A percentile compares a stretch with the other conserved stretches of the same genome.
Conservation (phyloP, 495 filamentous ascomycete species). For the Aspergillus hancockii region DNA sequence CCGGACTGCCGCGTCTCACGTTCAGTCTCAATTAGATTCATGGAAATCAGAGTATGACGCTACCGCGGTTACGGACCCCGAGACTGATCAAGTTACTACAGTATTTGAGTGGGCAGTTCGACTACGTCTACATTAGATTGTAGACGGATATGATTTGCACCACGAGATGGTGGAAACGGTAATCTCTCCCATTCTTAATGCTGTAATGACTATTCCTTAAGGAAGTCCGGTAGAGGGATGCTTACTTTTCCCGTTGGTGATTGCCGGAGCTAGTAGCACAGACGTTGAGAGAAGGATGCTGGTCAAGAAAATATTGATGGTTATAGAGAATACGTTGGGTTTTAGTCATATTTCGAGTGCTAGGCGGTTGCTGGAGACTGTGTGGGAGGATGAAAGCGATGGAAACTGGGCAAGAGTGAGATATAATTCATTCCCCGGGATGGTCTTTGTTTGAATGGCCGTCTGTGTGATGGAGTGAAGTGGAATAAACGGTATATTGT, state of each 20-base stretch:
- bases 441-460: conserved; percentile 23
- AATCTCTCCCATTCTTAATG: conserved; percentile 17
- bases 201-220: conserved; percentile 27
- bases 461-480: not conserved
- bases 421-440: conserved; percentile 30
- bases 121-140: conserved; percentile 31
- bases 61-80: conserved; percentile 1
- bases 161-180: conserved; percentile 25
- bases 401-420: conserved; percentile 31
- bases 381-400: conserved; percentile 24
- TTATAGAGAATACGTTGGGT: conserved; percentile 32
- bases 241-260: conserved; percentile 31
- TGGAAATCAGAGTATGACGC: conserved; percentile 23
- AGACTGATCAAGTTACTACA: conserved; percentile 23
- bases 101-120: conserved; percentile 34
- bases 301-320: conserved; percentile 33
- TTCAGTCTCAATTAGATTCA: conserved; percentile 25
- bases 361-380: conserved; percentile 24
- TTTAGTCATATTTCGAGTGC: conserved; percentile 31
- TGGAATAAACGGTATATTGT: not conserved
- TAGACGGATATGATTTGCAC: conserved; percentile 26
- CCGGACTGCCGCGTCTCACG: conserved; percentile 26
- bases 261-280: conserved; percentile 28
- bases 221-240: conserved; percentile 30
- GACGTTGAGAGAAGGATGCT: conserved; percentile 28